Conservation (phyloP, 305 asterid genomes). For the Andrographis paniculata region DNA sequence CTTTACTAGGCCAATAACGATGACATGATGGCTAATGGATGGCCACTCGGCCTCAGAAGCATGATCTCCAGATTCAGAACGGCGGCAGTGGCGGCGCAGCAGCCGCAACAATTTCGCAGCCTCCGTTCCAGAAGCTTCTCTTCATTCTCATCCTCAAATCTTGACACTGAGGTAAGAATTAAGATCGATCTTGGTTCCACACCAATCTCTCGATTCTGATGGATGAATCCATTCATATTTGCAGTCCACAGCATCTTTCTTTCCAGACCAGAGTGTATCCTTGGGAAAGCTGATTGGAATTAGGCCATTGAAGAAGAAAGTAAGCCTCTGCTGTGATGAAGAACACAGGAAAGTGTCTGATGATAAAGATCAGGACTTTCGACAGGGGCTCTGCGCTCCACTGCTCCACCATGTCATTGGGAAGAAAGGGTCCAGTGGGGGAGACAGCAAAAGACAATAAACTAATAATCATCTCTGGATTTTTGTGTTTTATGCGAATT, state of each 20-base stretch:
- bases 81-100: not conserved
- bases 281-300: not conserved
- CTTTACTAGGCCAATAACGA: too few species aligned
- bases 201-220: too few species aligned
- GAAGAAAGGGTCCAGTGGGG: too few species aligned
- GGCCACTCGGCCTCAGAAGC: not conserved
- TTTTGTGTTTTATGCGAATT: too few species aligned
- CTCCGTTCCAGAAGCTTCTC: not conserved
- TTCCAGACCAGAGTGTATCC: not conserved
- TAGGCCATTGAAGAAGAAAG: not conserved
- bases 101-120: not conserved
- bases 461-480: too few species aligned
- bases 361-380: not conserved
- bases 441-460: not conserved
- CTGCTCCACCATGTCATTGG: not conserved
- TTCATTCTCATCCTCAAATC: not conserved
- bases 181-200: not conserved
- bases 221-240: not conserved
- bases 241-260: not conserved
- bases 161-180: not conserved
- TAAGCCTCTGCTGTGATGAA: not conserved
- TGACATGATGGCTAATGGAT: not conserved
- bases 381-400: not conserved
- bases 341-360: not conserved
- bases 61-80: not conserved